phyloP scores from a whole-genome alignment of 176 grass and related monocot species.

The Carex kokanica region DNA sequence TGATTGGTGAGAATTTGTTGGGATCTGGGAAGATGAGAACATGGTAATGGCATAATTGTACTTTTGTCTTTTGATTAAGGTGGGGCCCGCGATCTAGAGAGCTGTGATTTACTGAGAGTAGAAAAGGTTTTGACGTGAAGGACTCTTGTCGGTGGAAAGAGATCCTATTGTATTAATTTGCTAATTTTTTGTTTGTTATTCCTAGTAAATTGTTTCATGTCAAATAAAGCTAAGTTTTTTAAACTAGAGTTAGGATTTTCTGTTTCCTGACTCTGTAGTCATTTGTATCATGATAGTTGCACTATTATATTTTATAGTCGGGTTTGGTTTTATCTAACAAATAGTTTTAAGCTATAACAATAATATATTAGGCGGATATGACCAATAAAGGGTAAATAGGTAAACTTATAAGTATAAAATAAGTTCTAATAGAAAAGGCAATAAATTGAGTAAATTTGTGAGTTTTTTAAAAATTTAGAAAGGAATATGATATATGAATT shows the following conservation, averaged over 20 bases:
- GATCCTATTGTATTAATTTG: background rate
- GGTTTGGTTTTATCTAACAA: no score
- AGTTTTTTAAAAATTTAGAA: no score
- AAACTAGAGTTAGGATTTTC: background rate
- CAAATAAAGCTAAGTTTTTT: background rate
- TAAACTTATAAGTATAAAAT: no score
- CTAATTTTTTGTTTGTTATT: conserved; percentile 6
- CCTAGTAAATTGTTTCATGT: background rate
- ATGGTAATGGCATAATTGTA: background rate
- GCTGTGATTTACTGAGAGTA: background rate
- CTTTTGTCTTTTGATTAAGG: conserved; percentile 2
- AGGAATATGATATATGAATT: no score
- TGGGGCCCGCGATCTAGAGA: background rate
- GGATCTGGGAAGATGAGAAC: background rate
- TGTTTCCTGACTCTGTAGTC: background rate
- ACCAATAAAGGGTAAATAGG: no score
- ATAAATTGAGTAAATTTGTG: no score
- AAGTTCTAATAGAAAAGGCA: no score
- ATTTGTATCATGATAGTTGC: background rate
- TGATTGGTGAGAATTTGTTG: background rate
- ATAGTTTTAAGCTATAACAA: no score
- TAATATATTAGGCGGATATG: no score
- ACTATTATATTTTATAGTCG: background rate
- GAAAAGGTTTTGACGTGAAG: background rate
- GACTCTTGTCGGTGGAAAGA: conserved; percentile 2